Conservation (phyloP, 176 grass and related monocot species). For the Musa beccarii region DNA sequence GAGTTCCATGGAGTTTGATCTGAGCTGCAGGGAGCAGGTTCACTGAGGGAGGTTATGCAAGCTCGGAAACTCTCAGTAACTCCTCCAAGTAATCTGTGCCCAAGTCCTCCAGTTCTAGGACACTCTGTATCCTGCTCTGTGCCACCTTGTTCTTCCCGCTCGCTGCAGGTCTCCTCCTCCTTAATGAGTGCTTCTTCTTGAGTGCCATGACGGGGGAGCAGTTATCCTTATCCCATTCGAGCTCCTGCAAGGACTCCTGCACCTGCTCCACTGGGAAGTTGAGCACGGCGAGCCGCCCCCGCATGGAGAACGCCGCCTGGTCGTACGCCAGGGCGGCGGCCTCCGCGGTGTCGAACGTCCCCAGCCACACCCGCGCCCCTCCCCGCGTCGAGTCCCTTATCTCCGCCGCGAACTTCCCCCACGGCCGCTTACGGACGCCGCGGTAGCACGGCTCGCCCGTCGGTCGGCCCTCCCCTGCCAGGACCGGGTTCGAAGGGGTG, state of each 20-base stretch:
- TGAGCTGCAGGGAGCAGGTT: neutral
- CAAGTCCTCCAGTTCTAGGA: conserved; percentile 69
- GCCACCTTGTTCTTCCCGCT: conserved; percentile 32
- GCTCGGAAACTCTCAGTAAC: conserved; percentile 48
- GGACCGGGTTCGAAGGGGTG: neutral
- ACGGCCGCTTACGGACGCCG: conserved; percentile 71
- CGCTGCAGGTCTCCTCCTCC: conserved; percentile 10
- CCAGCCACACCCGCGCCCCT: conserved; percentile 65
- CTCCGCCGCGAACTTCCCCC: conserved; percentile 90
- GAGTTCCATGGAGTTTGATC: neutral
- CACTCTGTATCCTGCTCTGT: neutral
- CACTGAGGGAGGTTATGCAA: neutral
- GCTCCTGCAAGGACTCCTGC: conserved; percentile 52
- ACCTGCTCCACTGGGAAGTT: conserved; percentile 65
- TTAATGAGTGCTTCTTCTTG: conserved; percentile 57
- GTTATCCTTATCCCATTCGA: conserved; percentile 22
- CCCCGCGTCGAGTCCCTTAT: conserved; percentile 79
- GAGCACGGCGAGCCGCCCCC: conserved; percentile 56
- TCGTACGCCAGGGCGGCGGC: conserved; percentile 74
- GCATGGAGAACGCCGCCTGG: conserved; percentile 75
- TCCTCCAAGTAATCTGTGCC: conserved; percentile 70
- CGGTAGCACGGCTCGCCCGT: conserved; percentile 34
- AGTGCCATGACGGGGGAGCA: conserved; percentile 50
- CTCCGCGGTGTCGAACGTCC: conserved; percentile 72
- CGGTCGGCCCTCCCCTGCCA: neutral